Conservation (phyloP, 495 filamentous ascomycete genomes). For the Aspergillus nidulans region DNA sequence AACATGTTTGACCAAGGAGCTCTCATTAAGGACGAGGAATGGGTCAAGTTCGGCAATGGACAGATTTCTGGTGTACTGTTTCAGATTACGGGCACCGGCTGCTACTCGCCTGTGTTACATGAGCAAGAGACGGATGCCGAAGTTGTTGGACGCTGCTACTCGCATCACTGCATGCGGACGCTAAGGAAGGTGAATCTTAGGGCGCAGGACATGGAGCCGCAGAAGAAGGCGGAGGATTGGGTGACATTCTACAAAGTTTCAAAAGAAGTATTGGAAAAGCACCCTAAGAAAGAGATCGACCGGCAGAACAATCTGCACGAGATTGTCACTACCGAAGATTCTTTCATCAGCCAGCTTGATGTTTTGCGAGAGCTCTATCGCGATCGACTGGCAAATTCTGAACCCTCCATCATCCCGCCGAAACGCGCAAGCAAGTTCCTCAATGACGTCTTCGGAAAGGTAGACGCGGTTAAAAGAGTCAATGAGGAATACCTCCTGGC, state of each 20-base stretch:
- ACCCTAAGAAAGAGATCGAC: slow-evolving; percentile 81
- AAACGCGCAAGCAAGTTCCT: slow-evolving; percentile 74
- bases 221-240: slow-evolving; percentile 77
- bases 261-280: slow-evolving; percentile 63
- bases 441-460: slow-evolving; percentile 80
- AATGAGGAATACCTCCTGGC: slow-evolving; percentile 94
- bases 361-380: slow-evolving; percentile 81
- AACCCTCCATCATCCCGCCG: slow-evolving; percentile 76
- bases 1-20: slow-evolving; percentile 77
- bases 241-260: slow-evolving; percentile 83
- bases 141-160: slow-evolving; percentile 75
- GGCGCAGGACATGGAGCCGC: slow-evolving; percentile 62
- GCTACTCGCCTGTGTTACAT: slow-evolving; percentile 82
- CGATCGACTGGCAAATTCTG: slow-evolving; percentile 67
- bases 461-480: slow-evolving; percentile 82
- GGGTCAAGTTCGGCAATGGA: slow-evolving; percentile 84
- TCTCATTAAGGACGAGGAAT: slow-evolving; percentile 88
- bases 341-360: slow-evolving; percentile 81
- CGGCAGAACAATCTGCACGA: slow-evolving; percentile 94
- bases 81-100: slow-evolving; percentile 89
- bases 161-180: slow-evolving; percentile 88
- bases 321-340: slow-evolving; percentile 89
- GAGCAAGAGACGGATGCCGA: slow-evolving; percentile 61
- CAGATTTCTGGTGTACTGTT: slow-evolving; percentile 81
- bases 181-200: slow-evolving; percentile 88